Evolutionary conservation across 345 rosid genomes (phyloP).

Genomic region (Isatis tinctoria): DNA sequence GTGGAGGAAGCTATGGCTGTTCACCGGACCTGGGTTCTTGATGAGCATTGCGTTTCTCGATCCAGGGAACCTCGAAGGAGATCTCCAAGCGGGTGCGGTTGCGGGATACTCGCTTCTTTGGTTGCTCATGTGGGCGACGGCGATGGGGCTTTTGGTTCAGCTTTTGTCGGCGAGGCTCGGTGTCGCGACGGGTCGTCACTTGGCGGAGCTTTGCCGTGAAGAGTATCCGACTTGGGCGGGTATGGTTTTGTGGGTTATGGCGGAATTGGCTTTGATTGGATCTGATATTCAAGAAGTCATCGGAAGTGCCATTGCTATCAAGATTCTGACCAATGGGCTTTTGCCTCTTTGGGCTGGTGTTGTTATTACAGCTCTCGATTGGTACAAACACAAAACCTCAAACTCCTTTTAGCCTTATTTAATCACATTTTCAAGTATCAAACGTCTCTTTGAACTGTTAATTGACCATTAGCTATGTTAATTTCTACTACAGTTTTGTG

Average conservation of each 20-base stretch:
- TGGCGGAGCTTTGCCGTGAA: slow-evolving; percentile 89
- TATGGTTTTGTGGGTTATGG: slow-evolving; percentile 78
- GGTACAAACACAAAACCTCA: slow-evolving; percentile 36
- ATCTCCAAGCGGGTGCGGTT: slow-evolving; percentile 90
- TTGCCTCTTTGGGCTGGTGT: slow-evolving; percentile 94
- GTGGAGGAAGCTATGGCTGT: slow-evolving; percentile 88
- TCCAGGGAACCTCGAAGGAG: slow-evolving; percentile 95
- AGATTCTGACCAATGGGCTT: slow-evolving; percentile 73
- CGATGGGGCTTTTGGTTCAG: slow-evolving; percentile 87
- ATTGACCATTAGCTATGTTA: neutral
- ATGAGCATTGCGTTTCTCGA: slow-evolving; percentile 96
- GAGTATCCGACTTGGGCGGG: slow-evolving; percentile 91
- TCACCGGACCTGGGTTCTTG: slow-evolving; percentile 90
- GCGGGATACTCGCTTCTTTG: slow-evolving; percentile 92
- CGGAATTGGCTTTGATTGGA: slow-evolving; percentile 86
- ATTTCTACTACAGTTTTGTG: neutral
- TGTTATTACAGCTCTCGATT: slow-evolving; percentile 78
- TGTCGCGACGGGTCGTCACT: slow-evolving; percentile 84
- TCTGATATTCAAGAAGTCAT: slow-evolving; percentile 95
- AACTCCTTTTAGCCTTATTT: neutral
- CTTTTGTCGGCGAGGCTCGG: slow-evolving; percentile 85
- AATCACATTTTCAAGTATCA: neutral
- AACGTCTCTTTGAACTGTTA: neutral
- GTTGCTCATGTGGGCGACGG: slow-evolving; percentile 96
- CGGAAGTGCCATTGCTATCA: slow-evolving; percentile 89